Evolutionary conservation across 805 yeast genomes (phyloP).

Genomic region (Blastobotrys americana): DNA sequence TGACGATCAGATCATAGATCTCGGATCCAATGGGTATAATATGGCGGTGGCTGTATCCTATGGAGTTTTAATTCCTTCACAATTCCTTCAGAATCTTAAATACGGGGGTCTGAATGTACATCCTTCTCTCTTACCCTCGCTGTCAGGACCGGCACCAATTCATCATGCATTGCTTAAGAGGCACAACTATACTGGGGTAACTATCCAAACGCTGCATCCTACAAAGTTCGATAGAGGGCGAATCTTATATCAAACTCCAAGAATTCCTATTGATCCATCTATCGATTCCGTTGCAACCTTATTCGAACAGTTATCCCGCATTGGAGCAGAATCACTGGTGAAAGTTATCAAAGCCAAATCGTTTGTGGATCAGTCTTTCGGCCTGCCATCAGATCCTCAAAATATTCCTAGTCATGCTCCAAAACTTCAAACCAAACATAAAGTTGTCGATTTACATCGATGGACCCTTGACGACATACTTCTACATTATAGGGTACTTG

Average conservation of each 20-base stretch:
- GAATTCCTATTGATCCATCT: constrained; percentile 34
- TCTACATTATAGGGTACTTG: constrained; percentile 10
- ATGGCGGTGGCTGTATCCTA: constrained; percentile 87
- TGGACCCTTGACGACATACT: constrained; percentile 35
- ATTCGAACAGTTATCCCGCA: constrained; percentile 43
- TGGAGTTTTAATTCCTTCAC: constrained; percentile 70
- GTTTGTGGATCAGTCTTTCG: constrained; percentile 18
- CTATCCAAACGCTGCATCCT: constrained; percentile 87
- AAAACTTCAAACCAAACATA: constrained; percentile 41
- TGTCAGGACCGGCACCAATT: constrained; percentile 86
- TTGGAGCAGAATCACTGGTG: constrained; percentile 56
- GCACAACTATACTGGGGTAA: constrained; percentile 66
- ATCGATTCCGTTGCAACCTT: constrained; percentile 42
- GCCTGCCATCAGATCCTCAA: constrained; percentile 4
- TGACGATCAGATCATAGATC: constrained; percentile 12
- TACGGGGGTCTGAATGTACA: constrained; percentile 84
- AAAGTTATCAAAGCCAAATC: constrained; percentile 36
- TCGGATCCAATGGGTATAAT: constrained; percentile 36
- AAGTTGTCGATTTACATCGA: constrained; percentile 43
- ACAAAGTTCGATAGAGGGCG: constrained; percentile 75
- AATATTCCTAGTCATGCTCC: constrained; percentile 48
- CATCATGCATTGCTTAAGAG: constrained; percentile 67
- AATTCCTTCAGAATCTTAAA: constrained; percentile 41
- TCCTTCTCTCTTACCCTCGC: constrained; percentile 75
- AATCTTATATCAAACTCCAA: constrained; percentile 51